A percentile compares a stretch with the other conserved stretches of the same genome.
phyloP scores from a whole-genome alignment of 1,284 basidiomycete species.

The Bjerkandera adusta region DNA sequence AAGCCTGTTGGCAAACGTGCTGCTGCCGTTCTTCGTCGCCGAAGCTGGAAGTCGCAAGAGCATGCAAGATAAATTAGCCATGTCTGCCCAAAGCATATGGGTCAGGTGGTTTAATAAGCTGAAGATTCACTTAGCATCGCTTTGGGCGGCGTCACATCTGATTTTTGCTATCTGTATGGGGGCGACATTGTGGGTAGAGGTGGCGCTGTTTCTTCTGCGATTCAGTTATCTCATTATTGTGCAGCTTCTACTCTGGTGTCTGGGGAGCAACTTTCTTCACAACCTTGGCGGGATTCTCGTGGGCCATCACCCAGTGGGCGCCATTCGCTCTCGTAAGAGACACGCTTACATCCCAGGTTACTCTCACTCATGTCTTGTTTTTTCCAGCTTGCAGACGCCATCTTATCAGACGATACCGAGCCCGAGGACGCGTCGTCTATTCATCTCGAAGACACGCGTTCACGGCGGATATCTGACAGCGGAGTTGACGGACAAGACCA shows the following conservation, averaged over 20 bases:
- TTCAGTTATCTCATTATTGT: not conserved
- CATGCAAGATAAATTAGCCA: constrained; percentile 25
- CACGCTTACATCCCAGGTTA: not conserved
- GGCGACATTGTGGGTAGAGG: constrained; percentile 63
- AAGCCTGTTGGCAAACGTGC: constrained; percentile 65
- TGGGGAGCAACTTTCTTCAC: constrained; percentile 64
- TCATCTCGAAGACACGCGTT: constrained; percentile 42
- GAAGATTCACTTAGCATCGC: constrained; percentile 57
- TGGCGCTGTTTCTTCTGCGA: not conserved
- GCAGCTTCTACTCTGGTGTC: constrained; percentile 64
- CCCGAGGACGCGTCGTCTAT: constrained; percentile 46
- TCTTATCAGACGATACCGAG: constrained; percentile 50
- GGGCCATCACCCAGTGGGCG: constrained; percentile 80
- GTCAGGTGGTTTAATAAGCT: constrained; percentile 31
- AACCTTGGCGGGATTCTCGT: constrained; percentile 69
- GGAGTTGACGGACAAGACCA: constrained; percentile 22
- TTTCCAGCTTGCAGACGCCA: constrained; percentile 67
- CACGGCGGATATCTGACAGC: constrained; percentile 21
- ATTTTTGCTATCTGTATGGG: constrained; percentile 70
- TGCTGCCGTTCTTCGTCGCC: constrained; percentile 71
- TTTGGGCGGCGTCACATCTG: constrained; percentile 80
- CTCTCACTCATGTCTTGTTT: not conserved
- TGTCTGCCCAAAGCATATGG: constrained; percentile 20
- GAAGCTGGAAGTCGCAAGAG: constrained; percentile 26
- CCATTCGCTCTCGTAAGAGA: constrained; percentile 70